Base-by-base conservation (phyloP, 2,329 filamentous ascomycete species). In the Dothideomycetes sp. region DNA sequence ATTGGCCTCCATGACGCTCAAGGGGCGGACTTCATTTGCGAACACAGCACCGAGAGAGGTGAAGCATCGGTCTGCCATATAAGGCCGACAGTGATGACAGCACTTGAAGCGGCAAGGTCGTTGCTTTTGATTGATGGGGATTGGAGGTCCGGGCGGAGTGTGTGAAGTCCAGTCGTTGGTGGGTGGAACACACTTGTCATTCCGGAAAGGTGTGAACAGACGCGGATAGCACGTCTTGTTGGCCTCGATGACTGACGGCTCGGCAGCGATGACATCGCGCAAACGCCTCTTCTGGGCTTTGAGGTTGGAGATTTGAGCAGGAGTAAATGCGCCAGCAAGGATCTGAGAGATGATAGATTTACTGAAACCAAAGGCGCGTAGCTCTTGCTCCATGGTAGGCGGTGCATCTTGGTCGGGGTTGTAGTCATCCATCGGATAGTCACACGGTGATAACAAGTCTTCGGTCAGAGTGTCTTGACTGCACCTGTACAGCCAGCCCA, bases 401-500 rank as follows among this genome's bases (percentile, higher is more conserved):
- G 22, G 7, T 12, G 14, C 14, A 17, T 33, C 16, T 33, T 5
- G n/a, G 7, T n/a, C n/a, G 14, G 3, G 33, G 9, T 12, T n/a
- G n/a, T 18, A 11, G 17, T 18, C n/a, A 14, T 35, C 33, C 33
- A 35, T 35, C 10, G n/a, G 5, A 16, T 3, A 17, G 33, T 35
- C 33, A 9, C 5, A n/a, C 9, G 17, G 17, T 16, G 9, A n/a
- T 3, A 9, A 9, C 5, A 19, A 11, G 33, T 35, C 14, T 19
- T 35, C 33, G 19, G 53, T 19, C 73, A 31, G 29, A 35, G 31
- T 14, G 44, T 87, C 82, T 54, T 84, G 75, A 10, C 69, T 73
- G 57, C 85, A 91, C 43, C 72, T 67, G 57, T 84, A 91, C 16
- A 91, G 61, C 74, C 81, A 91, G 18, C 82, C 81, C 38, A 79